These are phyloP conservation scores for Paramarasmius palmivorus DNA, from an alignment of 1,284 basidiomycete species.

Conservation along the genomic window DNA sequence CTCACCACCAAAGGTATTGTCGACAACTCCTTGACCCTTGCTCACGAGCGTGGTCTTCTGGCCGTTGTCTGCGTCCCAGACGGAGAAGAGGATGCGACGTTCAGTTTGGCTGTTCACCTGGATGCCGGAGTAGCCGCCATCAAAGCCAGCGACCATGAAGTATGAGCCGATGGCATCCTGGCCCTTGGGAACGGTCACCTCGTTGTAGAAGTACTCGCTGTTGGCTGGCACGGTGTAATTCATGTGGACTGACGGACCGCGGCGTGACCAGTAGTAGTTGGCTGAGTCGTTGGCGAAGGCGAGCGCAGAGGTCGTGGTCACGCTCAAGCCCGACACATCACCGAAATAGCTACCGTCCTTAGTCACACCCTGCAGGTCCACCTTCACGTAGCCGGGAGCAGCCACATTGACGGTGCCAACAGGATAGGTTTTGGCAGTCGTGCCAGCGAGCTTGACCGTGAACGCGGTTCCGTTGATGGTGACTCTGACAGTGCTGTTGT, in stretches of 20 bases:
- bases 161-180: slow-evolving; percentile 16
- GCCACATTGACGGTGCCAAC: background rate
- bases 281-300: slow-evolving; percentile 11
- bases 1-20: slow-evolving; percentile 12
- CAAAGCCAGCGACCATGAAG: slow-evolving; percentile 15
- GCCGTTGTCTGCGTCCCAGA: slow-evolving; percentile 9
- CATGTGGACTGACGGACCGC: slow-evolving; percentile 10
- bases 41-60: slow-evolving; percentile 7
- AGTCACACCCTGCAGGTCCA: background rate
- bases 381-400: background rate
- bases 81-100: slow-evolving; percentile 15
- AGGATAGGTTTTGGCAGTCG: background rate
- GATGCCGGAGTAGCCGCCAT: slow-evolving; percentile 14
- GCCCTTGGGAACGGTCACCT: slow-evolving; percentile 13
- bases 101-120: slow-evolving; percentile 8
- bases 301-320: slow-evolving; percentile 12
- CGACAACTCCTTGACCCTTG: slow-evolving; percentile 13
- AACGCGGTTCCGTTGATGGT: slow-evolving; percentile 3
- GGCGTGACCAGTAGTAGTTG: slow-evolving; percentile 13
- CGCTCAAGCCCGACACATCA: slow-evolving; percentile 8
- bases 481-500: slow-evolving; percentile 4
- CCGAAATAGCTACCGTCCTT: background rate
- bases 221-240: slow-evolving; percentile 14
- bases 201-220: slow-evolving; percentile 17
- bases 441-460: background rate